Conservation (phyloP, 2,329 filamentous ascomycete genomes). For the Rhynchosporium secalis region DNA sequence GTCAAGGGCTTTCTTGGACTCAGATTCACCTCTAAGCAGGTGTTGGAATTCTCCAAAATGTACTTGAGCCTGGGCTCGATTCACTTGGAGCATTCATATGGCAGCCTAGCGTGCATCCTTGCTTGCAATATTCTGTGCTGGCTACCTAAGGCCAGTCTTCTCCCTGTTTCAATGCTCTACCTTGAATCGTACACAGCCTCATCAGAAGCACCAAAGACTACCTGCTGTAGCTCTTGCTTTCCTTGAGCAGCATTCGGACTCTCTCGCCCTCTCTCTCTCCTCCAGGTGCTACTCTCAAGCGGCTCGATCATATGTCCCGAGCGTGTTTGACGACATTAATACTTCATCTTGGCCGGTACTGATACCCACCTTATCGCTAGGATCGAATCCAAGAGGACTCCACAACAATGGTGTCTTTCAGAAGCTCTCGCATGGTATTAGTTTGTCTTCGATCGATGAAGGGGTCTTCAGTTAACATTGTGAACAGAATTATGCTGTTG, state of each 20-base stretch:
- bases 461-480: not conserved
- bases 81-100: not conserved
- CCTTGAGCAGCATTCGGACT: too few species aligned
- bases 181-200: not conserved
- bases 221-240: not conserved
- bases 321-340: too few species aligned
- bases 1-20: too few species aligned
- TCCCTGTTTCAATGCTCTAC: not conserved
- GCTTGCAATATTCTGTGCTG: not conserved
- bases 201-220: not conserved
- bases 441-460: not conserved
- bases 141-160: not conserved
- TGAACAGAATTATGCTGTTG: not conserved
- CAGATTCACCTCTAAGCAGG: too few species aligned
- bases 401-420: not conserved
- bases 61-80: not conserved
- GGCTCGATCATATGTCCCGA: too few species aligned
- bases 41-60: not conserved
- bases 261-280: too few species aligned
- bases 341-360: too few species aligned
- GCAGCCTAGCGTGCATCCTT: not conserved
- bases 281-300: too few species aligned
- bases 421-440: not conserved
- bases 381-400: too few species aligned
- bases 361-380: too few species aligned